Percentiles rank a stretch among this genome's conserved stretches.
Evolutionary conservation across 179 eudicot genomes (phyloP).

Genomic region (Gypsophila paniculata): DNA sequence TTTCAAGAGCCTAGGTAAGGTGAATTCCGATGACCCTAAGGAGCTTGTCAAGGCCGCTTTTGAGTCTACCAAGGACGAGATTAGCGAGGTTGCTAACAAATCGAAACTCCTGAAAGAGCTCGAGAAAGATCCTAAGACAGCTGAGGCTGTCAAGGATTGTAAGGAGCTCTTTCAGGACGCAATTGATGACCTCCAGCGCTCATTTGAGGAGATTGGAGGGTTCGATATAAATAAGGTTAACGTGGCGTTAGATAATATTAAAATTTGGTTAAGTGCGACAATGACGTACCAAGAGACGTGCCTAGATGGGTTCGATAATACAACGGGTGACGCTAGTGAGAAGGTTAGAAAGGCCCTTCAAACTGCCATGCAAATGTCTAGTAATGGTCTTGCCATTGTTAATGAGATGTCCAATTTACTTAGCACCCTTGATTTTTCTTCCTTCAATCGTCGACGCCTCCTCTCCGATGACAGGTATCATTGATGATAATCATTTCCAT

Average conservation of each 20-base stretch:
- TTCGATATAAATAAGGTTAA: slow-evolving; percentile 20
- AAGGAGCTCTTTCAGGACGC: slow-evolving; percentile 35
- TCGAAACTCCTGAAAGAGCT: slow-evolving; percentile 32
- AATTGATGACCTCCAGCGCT: slow-evolving; percentile 37
- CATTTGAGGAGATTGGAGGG: slow-evolving; percentile 25
- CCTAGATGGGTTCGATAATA: slow-evolving; percentile 81
- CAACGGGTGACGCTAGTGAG: slow-evolving; percentile 31
- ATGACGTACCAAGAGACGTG: slow-evolving; percentile 91
- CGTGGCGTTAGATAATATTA: slow-evolving; percentile 39
- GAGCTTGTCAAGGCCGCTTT: slow-evolving; percentile 38
- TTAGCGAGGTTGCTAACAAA: slow-evolving; percentile 19
- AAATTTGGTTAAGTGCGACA: slow-evolving; percentile 87
- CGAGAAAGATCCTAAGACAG: slow-evolving; percentile 30
- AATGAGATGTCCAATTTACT: slow-evolving; percentile 26
- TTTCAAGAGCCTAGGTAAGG: slow-evolving; percentile 21
- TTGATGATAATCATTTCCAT: not conserved
- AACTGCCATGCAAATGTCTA: slow-evolving; percentile 34
- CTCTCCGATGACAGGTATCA: slow-evolving; percentile 15
- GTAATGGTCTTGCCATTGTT: slow-evolving; percentile 44
- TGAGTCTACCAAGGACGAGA: slow-evolving; percentile 26
- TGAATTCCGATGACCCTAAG: slow-evolving; percentile 32
- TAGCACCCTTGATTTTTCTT: slow-evolving; percentile 20
- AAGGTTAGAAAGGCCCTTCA: slow-evolving; percentile 31
- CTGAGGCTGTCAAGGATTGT: slow-evolving; percentile 30
- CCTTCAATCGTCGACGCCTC: slow-evolving; percentile 22